Base-by-base conservation (phyloP, 108 stramenopile genomes). In the Stephanodiscus minutulus region DNA sequence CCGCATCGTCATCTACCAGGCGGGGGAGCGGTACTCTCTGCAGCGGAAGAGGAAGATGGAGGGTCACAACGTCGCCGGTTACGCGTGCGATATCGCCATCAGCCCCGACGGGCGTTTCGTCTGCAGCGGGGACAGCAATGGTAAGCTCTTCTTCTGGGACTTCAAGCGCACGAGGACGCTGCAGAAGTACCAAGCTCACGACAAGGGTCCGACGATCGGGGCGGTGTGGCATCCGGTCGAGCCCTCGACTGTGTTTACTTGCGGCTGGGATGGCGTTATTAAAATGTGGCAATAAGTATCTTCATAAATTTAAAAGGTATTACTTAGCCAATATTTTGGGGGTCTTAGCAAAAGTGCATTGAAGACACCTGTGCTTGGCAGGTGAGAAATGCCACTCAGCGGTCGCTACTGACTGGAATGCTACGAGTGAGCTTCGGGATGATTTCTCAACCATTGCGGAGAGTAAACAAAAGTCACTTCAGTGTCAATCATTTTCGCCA, bases 201-300 rank as follows among this genome's bases (percentile, higher is more conserved):
- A 96, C 53, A 84, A 84, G 22, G 98, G 97, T 0, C 97, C 98
- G 7, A 82, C 93, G 70, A 97, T 98, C 61, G 95, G 93, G 13
- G 87, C 87, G 37, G 90, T 84, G 1, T 99, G 99, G 99, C 98
- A 98, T 77, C 99, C 99, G 3, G 54, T 97, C 39, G 91, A 98
- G 47, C 91, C 97, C 7, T 95, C 91, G 49, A 74, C 83, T 56
- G 87, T 98, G 15, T 97, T 97, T 74, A 91, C 97, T 7, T 97
- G 97, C 65, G 98, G 98, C 22, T 99, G 99, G 99, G 99, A 99
- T 82, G 98, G 97, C 0, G 83, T 95, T 48, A 98, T 98, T 68
- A 98, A 98, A 74, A 87, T 99, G 79, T 99, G 99, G 99, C 89
- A 96, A 62, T 98, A 88, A 68, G 2, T 13, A 7, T 3, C 46